Base-by-base conservation (phyloP, 495 filamentous ascomycete genomes). In the Usnea hakonensis region DNA sequence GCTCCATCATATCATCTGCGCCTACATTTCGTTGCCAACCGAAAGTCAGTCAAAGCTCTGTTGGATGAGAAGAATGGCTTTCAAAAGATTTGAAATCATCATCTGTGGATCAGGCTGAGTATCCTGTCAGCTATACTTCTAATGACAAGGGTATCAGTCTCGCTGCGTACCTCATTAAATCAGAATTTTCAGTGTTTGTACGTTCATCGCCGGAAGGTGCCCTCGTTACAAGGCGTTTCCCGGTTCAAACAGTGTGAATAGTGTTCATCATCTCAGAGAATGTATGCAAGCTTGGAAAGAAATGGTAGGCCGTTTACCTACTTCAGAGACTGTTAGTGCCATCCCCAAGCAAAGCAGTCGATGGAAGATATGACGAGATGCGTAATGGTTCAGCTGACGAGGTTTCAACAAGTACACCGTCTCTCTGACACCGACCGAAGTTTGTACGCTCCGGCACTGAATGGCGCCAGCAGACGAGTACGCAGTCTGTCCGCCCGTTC, bases 181-280 rank as follows among this genome's bases (percentile, higher is more conserved):
- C 91, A 96, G 91, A 95, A 87, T 94, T 93, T 90, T 86, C 79
- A 84, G 76, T 83, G 73, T 78, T 81, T 78, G 73, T 76, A 82
- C 82, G 87, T 89, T 94, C 91, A 95, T 87, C 75, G 80, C 86
- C 85, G 69, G 75, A 55, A 79, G 75, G 67, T 77, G 74, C 76
- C 77, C 77, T 77, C 84, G 82, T 95, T 91, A 91, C 89, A 95
- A 68, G 76, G 79, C 77, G 75, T 67, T 76, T 74, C 74, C 76
- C 77, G 77, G 85, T 83, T 96, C 91, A 92, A 91, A 96, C 89
- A 96, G 91, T 96, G 91, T 96, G 91, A 96, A 96, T 96, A 88
- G 76, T 77, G 76, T 81, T 87, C 83, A 89, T 90, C 87, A 89
- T 88, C 67, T 79, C 76, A 75, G 70, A 74, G 68, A 72, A 77